Base-by-base conservation (phyloP, 2,329 filamentous ascomycete genomes). In the Apiospora rasikravindrae region DNA sequence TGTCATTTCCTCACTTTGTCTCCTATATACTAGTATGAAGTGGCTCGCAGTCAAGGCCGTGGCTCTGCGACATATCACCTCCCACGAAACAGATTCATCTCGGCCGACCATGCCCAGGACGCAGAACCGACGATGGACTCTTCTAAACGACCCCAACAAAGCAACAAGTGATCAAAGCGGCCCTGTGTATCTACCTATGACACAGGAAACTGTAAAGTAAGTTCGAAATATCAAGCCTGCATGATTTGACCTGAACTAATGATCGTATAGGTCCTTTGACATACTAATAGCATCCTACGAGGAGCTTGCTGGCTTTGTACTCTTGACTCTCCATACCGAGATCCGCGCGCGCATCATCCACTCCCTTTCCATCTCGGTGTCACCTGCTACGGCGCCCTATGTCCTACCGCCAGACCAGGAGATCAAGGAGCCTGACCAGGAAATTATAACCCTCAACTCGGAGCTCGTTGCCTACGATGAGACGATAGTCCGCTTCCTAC, bases 1-100 rank as follows among this genome's bases (percentile, higher is more conserved):
- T 80, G 93, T 92, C 4, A 92, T 98, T 40, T 90, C 92, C 61
- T 93, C 93, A 4, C 85, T 99, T 5, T 98, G 95, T 77, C 88
- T 98, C 51, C 86, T 99, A 47, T 97, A 98, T 82, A 98, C 95
- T 69, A 98, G 95, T 84, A 97, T 98, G 94, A 96, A 97, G 86
- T 99, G 96, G 96, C 89, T 99, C 47, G 91, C 93, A 26, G 92
- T 92, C 76, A 96, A 96, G 83, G 91, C 97, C 57, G 85, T 88
- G n/a, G 88, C 93, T 72, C 87, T 99, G 70, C 90, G 96, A 57
- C 92, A 96, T 78, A 94, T 98, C 77, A 96, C 94, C 26, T 87
- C 88, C 70, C 90, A 92, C 73, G 90, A 93, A 66, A 89, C 90
- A 49, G 90, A 94, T 81, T 90, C 90, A 44, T 88, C 90, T 75